A percentile compares a stretch with the other conserved stretches of the same genome.
These are phyloP conservation scores for Candolleomyces efflorescens DNA, from an alignment of 768 basidiomycete genomes.

Conservation along the genomic window DNA sequence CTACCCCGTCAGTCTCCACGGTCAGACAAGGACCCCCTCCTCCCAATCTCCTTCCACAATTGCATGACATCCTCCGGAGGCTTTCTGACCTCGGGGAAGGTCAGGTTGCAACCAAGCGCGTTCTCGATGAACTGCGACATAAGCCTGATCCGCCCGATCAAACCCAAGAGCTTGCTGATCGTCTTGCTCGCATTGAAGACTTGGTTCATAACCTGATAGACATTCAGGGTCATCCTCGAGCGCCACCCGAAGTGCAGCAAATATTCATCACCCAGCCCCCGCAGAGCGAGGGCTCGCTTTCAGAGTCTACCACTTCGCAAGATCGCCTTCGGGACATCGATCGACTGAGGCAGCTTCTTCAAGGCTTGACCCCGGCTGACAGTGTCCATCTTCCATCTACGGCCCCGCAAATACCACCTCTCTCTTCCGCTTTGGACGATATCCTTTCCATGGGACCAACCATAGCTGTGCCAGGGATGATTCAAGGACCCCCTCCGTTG, in stretches of 20 bases:
- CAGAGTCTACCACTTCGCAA: conserved; percentile 24
- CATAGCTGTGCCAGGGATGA: background rate
- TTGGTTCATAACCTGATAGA: conserved; percentile 37
- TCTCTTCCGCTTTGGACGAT: conserved; percentile 51
- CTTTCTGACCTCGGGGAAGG: conserved; percentile 56
- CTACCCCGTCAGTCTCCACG: conserved; percentile 17
- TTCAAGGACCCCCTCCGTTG: conserved; percentile 11
- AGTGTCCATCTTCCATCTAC: conserved; percentile 5
- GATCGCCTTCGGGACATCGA: conserved; percentile 22
- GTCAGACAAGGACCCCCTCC: conserved; percentile 31
- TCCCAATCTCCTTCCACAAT: conserved; percentile 39
- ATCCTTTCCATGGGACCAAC: conserved; percentile 36
- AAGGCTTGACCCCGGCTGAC: conserved; percentile 15
- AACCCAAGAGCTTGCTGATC: conserved; percentile 36
- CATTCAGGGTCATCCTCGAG: conserved; percentile 24
- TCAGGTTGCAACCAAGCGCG: conserved; percentile 55
- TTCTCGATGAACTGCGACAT: conserved; percentile 59
- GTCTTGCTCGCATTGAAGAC: conserved; percentile 43
- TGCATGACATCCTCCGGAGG: conserved; percentile 45
- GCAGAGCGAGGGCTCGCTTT: conserved; percentile 20
- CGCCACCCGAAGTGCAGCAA: conserved; percentile 17
- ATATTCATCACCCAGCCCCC: conserved; percentile 11
- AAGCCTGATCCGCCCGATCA: conserved; percentile 34
- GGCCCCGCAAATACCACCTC: conserved; percentile 31
- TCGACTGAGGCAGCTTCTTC: conserved; percentile 18